These are phyloP conservation scores for Kernera saxatilis DNA, from an alignment of 345 rosid species.

Conservation along the genomic window DNA sequence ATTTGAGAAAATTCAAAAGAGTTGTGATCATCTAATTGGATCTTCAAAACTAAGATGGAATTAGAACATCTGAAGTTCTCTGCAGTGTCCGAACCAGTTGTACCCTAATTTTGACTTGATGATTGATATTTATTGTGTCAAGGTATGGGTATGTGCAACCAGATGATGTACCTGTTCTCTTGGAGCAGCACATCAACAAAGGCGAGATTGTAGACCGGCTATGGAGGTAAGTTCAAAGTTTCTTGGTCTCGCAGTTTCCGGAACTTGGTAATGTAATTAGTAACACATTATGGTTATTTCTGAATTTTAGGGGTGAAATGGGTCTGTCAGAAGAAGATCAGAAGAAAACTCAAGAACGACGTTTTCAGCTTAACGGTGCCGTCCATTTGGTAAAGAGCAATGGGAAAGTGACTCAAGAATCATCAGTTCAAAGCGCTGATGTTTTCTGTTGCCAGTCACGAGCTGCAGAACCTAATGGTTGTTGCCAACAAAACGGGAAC, in stretches of 20 bases:
- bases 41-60: neutral
- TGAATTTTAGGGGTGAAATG: constrained; percentile 78
- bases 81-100: neutral
- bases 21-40: neutral
- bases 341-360: constrained; percentile 48
- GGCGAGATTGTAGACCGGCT: constrained; percentile 81
- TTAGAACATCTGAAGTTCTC: neutral
- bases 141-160: constrained; percentile 95
- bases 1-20: neutral
- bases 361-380: constrained; percentile 48
- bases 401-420: constrained; percentile 31
- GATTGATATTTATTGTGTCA: neutral
- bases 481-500: constrained; percentile 66
- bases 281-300: neutral
- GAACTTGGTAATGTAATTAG: neutral
- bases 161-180: constrained; percentile 69
- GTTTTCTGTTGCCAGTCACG: constrained; percentile 24
- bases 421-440: constrained; percentile 25
- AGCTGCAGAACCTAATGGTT: constrained; percentile 37
- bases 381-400: constrained; percentile 18
- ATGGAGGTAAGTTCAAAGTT: constrained; percentile 59
- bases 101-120: constrained; percentile 3
- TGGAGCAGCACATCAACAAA: constrained; percentile 74
- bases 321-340: constrained; percentile 82
- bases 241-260: constrained; percentile 10